These are phyloP conservation scores for Kwoniella shandongensis DNA, from an alignment of 768 basidiomycete genomes.

Conservation along the genomic window DNA sequence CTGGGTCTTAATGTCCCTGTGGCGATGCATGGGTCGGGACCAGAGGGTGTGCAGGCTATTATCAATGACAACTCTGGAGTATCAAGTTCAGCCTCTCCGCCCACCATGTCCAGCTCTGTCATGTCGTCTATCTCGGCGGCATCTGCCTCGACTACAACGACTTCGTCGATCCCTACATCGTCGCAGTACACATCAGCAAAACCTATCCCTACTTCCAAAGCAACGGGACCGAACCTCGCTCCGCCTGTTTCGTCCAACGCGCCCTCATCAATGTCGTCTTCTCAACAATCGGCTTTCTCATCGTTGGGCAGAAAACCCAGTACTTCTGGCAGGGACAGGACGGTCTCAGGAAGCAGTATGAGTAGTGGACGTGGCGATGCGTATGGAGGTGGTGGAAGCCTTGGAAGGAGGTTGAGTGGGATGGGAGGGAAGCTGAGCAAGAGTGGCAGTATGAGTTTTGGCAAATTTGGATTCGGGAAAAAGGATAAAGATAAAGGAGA, in stretches of 20 bases:
- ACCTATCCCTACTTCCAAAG: slow-evolving; percentile 1
- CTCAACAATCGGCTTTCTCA: background rate
- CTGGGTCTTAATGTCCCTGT: slow-evolving; percentile 25
- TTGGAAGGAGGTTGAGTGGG: slow-evolving; percentile 33
- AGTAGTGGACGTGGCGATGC: slow-evolving; percentile 3
- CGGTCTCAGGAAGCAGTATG: slow-evolving; percentile 18
- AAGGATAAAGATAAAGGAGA: slow-evolving; percentile 44
- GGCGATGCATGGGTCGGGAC: slow-evolving; percentile 10
- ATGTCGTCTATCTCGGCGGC: slow-evolving; percentile 24
- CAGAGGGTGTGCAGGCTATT: slow-evolving; percentile 22
- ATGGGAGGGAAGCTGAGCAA: slow-evolving; percentile 32
- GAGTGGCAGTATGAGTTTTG: slow-evolving; percentile 37
- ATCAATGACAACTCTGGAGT: background rate
- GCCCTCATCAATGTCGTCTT: slow-evolving; percentile 18
- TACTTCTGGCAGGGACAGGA: slow-evolving; percentile 20
- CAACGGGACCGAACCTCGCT: background rate
- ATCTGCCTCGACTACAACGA: slow-evolving; percentile 9
- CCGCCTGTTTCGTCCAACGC: slow-evolving; percentile 6
- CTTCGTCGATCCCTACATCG: slow-evolving; percentile 7
- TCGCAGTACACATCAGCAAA: background rate
- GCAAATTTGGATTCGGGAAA: slow-evolving; percentile 46
- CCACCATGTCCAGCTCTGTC: slow-evolving; percentile 29
- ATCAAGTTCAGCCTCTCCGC: slow-evolving; percentile 7
- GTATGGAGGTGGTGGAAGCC: slow-evolving; percentile 34
- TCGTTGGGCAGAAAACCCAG: slow-evolving; percentile 16